A percentile compares a stretch with the other conserved stretches of the same genome.
Evolutionary conservation across 176 grass and related monocot genomes (phyloP).

Genomic region (Raddia guianensis): DNA sequence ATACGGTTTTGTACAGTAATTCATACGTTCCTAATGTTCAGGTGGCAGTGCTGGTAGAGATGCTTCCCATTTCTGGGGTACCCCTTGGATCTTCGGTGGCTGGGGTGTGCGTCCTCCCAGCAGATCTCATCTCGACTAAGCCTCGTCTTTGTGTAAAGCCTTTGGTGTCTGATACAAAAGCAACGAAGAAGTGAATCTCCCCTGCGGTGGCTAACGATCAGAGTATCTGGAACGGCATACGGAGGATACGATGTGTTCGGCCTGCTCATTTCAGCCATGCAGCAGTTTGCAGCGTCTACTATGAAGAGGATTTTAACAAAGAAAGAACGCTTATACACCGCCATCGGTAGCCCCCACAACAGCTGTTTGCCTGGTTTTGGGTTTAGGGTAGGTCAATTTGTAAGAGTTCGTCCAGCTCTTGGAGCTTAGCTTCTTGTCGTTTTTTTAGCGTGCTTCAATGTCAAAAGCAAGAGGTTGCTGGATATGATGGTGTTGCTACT

Average conservation of each 20-base stretch:
- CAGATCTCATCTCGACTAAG: slow-evolving; percentile 64
- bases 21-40: slow-evolving; percentile 32
- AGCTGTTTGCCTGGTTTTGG: slow-evolving; percentile 28
- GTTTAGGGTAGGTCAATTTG: slow-evolving; percentile 29
- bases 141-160: slow-evolving; percentile 64
- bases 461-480: slow-evolving; percentile 30
- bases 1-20: not conserved
- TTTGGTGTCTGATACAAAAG: slow-evolving; percentile 62
- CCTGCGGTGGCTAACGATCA: not conserved
- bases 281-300: not conserved
- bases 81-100: slow-evolving; percentile 64
- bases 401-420: slow-evolving; percentile 42
- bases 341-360: slow-evolving; percentile 2
- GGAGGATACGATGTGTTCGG: not conserved
- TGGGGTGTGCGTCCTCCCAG: slow-evolving; percentile 62
- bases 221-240: slow-evolving; percentile 4
- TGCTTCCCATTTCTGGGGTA: slow-evolving; percentile 72
- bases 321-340: slow-evolving; percentile 8
- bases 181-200: slow-evolving; percentile 49
- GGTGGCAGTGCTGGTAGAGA: slow-evolving; percentile 82
- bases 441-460: slow-evolving; percentile 33
- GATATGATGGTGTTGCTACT: slow-evolving; percentile 39
- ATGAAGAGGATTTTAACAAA: not conserved
- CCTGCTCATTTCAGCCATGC: not conserved
- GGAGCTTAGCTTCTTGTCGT: slow-evolving; percentile 43